Evolutionary conservation across 805 yeast species (phyloP).

Genomic region (Ogataea nonfermentans): DNA sequence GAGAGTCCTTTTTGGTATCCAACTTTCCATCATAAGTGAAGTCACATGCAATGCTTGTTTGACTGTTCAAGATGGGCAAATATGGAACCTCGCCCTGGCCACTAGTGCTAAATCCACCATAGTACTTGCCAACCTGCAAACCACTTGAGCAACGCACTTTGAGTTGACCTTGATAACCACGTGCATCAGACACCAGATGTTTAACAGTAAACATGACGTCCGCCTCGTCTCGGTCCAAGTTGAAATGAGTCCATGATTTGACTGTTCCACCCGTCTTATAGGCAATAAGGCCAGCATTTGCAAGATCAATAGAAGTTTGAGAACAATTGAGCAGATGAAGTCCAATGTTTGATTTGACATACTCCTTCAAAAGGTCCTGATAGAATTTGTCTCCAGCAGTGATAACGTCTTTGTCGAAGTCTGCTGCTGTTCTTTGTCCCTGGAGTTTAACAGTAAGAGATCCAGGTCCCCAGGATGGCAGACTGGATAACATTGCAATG

Average conservation of each 20-base stretch:
- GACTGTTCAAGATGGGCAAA: slow-evolving; percentile 62
- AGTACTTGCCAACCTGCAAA: slow-evolving; percentile 72
- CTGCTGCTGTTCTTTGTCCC: slow-evolving; percentile 36
- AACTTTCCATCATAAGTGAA: slow-evolving; percentile 76
- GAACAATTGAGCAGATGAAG: slow-evolving; percentile 74
- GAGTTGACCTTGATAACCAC: slow-evolving; percentile 78
- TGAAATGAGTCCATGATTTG: slow-evolving; percentile 64
- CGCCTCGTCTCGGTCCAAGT: slow-evolving; percentile 63
- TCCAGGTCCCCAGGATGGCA: slow-evolving; percentile 86
- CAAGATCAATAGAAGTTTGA: slow-evolving; percentile 60
- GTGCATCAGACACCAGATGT: slow-evolving; percentile 46
- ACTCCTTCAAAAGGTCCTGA: slow-evolving; percentile 54
- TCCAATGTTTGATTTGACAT: slow-evolving; percentile 60
- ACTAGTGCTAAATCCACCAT: slow-evolving; percentile 51
- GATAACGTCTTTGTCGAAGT: slow-evolving; percentile 47
- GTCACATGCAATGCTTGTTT: slow-evolving; percentile 67
- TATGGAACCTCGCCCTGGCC: slow-evolving; percentile 55
- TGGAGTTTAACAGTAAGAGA: slow-evolving; percentile 46
- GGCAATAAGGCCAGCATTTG: slow-evolving; percentile 66
- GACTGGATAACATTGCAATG: slow-evolving; percentile 57
- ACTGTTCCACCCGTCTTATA: slow-evolving; percentile 69
- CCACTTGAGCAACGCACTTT: slow-evolving; percentile 89
- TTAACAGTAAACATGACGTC: slow-evolving; percentile 59
- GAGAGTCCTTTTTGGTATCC: slow-evolving; percentile 69
- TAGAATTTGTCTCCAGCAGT: slow-evolving; percentile 63